phyloP scores from a whole-genome alignment of 108 stramenopile species.

The Skeletonema potamos region DNA sequence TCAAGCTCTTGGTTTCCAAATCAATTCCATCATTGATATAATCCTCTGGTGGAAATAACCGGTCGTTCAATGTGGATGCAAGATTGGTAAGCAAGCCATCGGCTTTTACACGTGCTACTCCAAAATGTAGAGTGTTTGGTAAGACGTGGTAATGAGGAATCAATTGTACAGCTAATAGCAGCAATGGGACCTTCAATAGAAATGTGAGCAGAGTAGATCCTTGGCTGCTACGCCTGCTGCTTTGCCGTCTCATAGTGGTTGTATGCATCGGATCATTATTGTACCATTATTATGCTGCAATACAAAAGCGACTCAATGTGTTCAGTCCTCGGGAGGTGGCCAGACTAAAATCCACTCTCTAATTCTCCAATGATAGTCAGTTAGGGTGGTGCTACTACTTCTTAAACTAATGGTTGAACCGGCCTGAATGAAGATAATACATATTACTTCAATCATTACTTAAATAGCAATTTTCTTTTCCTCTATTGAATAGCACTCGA shows the following conservation, averaged over 20 bases:
- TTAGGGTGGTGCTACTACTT: too few relatives aligned
- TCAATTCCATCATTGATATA: conserved; percentile 17
- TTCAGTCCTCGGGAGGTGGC: too few relatives aligned
- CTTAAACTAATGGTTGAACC: too few relatives aligned
- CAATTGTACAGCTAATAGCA: not conserved
- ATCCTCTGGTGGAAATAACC: conserved; percentile 34
- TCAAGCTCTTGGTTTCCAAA: conserved; percentile 46
- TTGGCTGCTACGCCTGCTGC: not conserved
- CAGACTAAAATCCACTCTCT: too few relatives aligned
- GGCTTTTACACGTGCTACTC: not conserved
- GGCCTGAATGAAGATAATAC: too few relatives aligned
- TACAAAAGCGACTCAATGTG: too few relatives aligned
- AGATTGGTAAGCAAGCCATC: not conserved
- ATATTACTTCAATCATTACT: not conserved
- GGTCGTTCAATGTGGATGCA: not conserved
- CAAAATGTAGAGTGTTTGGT: not conserved
- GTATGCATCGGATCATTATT: too few relatives aligned
- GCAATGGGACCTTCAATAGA: not conserved
- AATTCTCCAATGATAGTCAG: too few relatives aligned
- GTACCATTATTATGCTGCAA: too few relatives aligned
- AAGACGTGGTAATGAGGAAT: not conserved
- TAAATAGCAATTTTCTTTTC: conserved; percentile 52
- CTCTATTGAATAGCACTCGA: conserved; percentile 79
- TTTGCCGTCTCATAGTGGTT: not conserved
- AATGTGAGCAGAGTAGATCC: not conserved